These are phyloP conservation scores for Penicillium sp. DNA, from an alignment of 2,329 filamentous ascomycete genomes.

Conservation along the genomic window DNA sequence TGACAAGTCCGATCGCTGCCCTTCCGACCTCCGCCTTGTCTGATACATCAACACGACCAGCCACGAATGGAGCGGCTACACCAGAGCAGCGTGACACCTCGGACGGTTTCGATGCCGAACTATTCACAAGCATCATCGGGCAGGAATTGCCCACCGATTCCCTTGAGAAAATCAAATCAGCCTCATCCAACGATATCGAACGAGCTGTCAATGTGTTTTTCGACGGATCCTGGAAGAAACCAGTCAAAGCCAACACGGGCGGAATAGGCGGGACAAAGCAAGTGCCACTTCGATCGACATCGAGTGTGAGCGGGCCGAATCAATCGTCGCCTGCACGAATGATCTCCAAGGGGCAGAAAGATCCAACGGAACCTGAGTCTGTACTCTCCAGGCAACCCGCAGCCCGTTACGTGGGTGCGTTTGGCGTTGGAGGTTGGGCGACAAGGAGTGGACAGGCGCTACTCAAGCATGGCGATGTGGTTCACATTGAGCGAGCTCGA, in stretches of 20 bases:
- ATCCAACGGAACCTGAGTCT: slow-evolving; percentile 5
- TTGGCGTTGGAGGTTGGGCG: slow-evolving; percentile 87
- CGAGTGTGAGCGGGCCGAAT: background rate
- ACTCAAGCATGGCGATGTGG: slow-evolving; percentile 72
- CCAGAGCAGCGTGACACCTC: background rate
- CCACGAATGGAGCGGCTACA: background rate
- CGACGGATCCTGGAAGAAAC: slow-evolving; percentile 55
- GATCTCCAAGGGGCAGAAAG: background rate
- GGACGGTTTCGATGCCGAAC: slow-evolving; percentile 48
- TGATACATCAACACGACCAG: background rate
- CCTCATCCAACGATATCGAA: slow-evolving; percentile 50
- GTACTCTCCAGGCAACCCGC: slow-evolving; percentile 37
- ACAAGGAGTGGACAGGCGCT: slow-evolving; percentile 73
- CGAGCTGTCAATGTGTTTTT: slow-evolving; percentile 60
- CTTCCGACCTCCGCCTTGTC: background rate
- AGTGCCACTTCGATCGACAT: slow-evolving; percentile 5
- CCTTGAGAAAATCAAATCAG: slow-evolving; percentile 44
- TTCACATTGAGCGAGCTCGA: slow-evolving; percentile 81
- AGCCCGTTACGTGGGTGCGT: slow-evolving; percentile 77
- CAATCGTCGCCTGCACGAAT: background rate
- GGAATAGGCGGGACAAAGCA: slow-evolving; percentile 8
- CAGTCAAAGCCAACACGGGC: slow-evolving; percentile 6
- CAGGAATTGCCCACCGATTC: slow-evolving; percentile 42
- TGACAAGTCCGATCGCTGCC: background rate
- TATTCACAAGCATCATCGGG: slow-evolving; percentile 55